Percentiles rank a stretch among this genome's conserved stretches.
Conservation (phyloP, 2,329 filamentous ascomycete genomes). For the Aspergillus sp. region DNA sequence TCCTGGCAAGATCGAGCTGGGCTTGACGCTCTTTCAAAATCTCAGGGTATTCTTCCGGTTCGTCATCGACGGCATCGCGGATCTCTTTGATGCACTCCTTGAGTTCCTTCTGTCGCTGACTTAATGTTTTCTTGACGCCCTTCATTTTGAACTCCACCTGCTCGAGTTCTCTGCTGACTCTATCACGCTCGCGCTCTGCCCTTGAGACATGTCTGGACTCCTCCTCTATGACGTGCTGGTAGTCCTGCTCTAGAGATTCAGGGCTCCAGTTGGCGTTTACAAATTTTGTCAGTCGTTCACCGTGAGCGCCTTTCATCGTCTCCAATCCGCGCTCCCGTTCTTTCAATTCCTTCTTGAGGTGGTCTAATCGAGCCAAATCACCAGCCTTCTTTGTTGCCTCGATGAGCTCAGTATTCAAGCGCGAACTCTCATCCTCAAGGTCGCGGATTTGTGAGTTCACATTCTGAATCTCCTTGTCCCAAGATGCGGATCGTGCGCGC, state of each 20-base stretch:
- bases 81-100: conserved; percentile 64
- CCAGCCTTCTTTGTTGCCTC: conserved; percentile 79
- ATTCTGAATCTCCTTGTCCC: conserved; percentile 70
- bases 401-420: conserved; percentile 75
- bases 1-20: conserved; percentile 55
- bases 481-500: conserved; percentile 64
- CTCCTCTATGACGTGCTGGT: conserved; percentile 63
- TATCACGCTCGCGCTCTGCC: conserved; percentile 70
- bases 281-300: conserved; percentile 65
- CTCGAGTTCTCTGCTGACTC: conserved; percentile 70
- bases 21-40: conserved; percentile 55
- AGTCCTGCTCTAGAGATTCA: conserved; percentile 69
- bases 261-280: conserved; percentile 70
- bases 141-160: conserved; percentile 74
- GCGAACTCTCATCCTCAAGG: conserved; percentile 71
- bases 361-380: conserved; percentile 80
- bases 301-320: conserved; percentile 75
- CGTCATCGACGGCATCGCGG: conserved; percentile 58
- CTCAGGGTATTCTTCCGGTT: conserved; percentile 54
- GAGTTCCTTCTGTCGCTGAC: conserved; percentile 65
- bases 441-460: conserved; percentile 66
- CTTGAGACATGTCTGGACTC: conserved; percentile 63
- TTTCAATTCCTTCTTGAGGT: conserved; percentile 76
- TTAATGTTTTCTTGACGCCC: conserved; percentile 64
- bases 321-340: conserved; percentile 74